Conservation (phyloP, 371 early-diverging fungal species). For the Dinochytrium kinnereticum region DNA sequence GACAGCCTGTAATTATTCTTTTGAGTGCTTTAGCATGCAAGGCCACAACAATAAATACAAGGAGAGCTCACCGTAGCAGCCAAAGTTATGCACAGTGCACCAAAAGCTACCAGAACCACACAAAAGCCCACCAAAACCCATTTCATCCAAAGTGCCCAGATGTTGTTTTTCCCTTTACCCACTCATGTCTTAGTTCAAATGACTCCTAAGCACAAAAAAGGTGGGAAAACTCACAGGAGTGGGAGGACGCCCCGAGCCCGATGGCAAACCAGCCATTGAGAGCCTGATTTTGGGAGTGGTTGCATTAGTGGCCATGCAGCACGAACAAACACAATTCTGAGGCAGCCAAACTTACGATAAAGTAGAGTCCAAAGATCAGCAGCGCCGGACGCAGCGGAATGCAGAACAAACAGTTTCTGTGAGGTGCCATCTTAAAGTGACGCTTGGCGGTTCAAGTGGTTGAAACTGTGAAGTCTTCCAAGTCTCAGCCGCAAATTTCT, state of each 20-base stretch:
- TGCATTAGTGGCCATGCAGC: too few species aligned
- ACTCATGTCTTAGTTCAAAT: too few species aligned
- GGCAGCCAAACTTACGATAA: background rate
- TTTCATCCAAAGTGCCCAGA: constrained; percentile 4
- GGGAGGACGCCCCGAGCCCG: background rate
- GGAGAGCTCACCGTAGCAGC: background rate
- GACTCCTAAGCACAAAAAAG: too few species aligned
- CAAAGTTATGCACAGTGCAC: background rate
- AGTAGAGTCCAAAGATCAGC: background rate
- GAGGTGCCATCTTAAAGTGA: constrained; percentile 12
- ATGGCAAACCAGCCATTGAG: background rate
- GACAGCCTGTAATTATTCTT: background rate
- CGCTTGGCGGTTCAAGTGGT: too few species aligned
- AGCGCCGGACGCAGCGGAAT: constrained; percentile 8
- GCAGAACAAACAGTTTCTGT: background rate
- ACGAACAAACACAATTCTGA: too few species aligned
- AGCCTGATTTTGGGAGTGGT: too few species aligned
- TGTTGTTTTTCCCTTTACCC: background rate
- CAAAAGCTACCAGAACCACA: background rate
- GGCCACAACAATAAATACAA: background rate
- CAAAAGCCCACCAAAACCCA: background rate
- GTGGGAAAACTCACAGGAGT: background rate
- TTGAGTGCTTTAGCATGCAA: background rate
- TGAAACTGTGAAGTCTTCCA: too few species aligned
- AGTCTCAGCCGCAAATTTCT: background rate